Conservation (phyloP, 495 filamentous ascomycete species). For the Xylaria bambusicola region DNA sequence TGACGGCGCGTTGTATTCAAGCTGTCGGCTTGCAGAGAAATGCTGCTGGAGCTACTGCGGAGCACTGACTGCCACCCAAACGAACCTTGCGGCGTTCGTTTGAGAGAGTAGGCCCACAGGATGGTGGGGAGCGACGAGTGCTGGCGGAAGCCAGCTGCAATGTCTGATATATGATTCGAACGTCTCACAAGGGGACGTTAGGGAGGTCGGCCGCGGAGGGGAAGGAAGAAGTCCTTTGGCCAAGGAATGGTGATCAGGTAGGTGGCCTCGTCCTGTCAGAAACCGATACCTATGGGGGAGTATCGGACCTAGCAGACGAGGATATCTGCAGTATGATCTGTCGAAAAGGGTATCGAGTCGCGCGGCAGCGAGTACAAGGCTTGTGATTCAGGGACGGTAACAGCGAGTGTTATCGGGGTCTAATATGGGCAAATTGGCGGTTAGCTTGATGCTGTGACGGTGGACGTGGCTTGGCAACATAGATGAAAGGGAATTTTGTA, state of each 20-base stretch:
- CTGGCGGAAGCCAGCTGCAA: constrained; percentile 61
- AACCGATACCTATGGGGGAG: constrained; percentile 81
- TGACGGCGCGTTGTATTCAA: constrained; percentile 2
- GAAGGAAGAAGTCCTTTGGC: constrained; percentile 76
- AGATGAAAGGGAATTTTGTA: constrained; percentile 37
- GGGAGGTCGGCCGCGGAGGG: constrained; percentile 81
- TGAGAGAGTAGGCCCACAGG: constrained; percentile 96
- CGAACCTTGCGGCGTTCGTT: constrained; percentile 84
- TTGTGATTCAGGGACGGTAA: constrained; percentile 14
- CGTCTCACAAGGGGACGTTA: constrained; percentile 70
- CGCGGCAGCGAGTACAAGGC: constrained; percentile 10
- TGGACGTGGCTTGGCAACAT: neutral
- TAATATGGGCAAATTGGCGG: constrained; percentile 34
- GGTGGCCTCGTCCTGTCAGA: constrained; percentile 69
- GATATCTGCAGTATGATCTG: constrained; percentile 60
- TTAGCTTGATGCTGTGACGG: neutral
- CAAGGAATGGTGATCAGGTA: constrained; percentile 82
- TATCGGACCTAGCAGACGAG: constrained; percentile 94
- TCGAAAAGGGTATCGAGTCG: constrained; percentile 22
- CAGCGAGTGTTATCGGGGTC: constrained; percentile 84
- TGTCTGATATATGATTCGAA: constrained; percentile 34
- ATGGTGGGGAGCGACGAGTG: constrained; percentile 49
- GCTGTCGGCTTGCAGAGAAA: constrained; percentile 24
- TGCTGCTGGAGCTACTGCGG: constrained; percentile 51
- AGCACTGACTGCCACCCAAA: constrained; percentile 80